Percentiles rank a stretch among this genome's conserved stretches.
phyloP scores from a whole-genome alignment of 2,329 filamentous ascomycete species.

The Trichophyton equinum region DNA sequence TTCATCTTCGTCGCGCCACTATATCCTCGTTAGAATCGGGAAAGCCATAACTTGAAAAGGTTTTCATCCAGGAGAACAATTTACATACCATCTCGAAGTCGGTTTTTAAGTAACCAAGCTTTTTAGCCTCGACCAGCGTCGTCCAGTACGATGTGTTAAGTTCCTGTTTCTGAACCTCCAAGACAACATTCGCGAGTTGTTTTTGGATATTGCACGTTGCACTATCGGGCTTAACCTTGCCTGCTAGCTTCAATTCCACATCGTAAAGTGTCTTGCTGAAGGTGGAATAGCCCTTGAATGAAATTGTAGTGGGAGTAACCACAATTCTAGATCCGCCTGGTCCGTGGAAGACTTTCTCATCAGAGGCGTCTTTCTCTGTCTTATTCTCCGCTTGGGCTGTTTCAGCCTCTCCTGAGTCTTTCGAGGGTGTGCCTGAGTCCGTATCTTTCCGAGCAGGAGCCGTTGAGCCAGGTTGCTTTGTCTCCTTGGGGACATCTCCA shows the following conservation, averaged over 20 bases:
- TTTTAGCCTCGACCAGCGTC: slow-evolving; percentile 71
- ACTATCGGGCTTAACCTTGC: slow-evolving; percentile 73
- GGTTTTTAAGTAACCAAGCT: slow-evolving; percentile 92
- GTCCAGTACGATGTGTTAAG: slow-evolving; percentile 92
- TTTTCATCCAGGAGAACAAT: background rate
- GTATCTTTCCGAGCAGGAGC: background rate
- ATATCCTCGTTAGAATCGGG: background rate
- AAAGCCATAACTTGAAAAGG: background rate
- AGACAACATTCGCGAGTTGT: slow-evolving; percentile 47
- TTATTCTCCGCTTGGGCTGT: background rate
- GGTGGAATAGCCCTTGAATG: slow-evolving; percentile 70
- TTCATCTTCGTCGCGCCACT: slow-evolving; percentile 25
- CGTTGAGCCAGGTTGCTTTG: background rate
- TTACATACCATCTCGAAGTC: slow-evolving; percentile 80
- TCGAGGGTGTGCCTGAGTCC: background rate
- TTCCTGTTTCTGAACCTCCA: slow-evolving; percentile 95
- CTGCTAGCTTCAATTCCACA: slow-evolving; percentile 76
- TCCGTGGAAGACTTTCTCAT: background rate
- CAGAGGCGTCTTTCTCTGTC: background rate
- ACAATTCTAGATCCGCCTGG: slow-evolving; percentile 58
- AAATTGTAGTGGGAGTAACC: slow-evolving; percentile 61
- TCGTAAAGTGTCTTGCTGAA: slow-evolving; percentile 79
- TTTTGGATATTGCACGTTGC: slow-evolving; percentile 42
- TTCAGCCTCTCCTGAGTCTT: too few relatives aligned
- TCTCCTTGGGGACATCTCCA: slow-evolving; percentile 24